Conservation (phyloP, 73 alveolate species). For the Paramecium sonneborni region DNA sequence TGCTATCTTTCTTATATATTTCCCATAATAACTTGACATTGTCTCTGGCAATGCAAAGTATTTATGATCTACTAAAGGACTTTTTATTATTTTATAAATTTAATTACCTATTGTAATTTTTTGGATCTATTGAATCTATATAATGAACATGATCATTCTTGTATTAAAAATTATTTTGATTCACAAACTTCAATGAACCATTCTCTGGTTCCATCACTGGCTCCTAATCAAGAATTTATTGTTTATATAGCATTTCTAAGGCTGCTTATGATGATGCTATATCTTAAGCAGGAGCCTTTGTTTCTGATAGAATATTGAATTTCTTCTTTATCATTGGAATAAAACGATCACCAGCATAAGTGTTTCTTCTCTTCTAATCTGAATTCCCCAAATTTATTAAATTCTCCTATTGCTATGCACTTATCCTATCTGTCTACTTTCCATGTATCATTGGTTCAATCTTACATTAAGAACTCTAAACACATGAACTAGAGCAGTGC, state of each 20-base stretch:
- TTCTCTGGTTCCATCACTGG: background rate
- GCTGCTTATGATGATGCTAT: slow-evolving; percentile 52
- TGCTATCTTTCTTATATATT: slow-evolving; percentile 86
- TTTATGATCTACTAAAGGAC: slow-evolving; percentile 49
- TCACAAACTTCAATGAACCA: slow-evolving; percentile 38
- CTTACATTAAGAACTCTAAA: background rate
- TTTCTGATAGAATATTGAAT: background rate
- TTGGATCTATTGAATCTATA: slow-evolving; percentile 50
- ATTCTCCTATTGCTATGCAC: slow-evolving; percentile 20
- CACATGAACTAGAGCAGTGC: background rate
- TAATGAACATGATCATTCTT: slow-evolving; percentile 11
- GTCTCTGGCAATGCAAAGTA: slow-evolving; percentile 49
- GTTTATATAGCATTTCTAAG: slow-evolving; percentile 28
- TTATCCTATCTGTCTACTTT: background rate
- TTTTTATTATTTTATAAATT: background rate
- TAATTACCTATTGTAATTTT: slow-evolving; percentile 42
- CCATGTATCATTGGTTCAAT: background rate
- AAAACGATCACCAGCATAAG: slow-evolving; percentile 25
- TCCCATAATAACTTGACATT: slow-evolving; percentile 29
- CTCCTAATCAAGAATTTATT: slow-evolving; percentile 36
- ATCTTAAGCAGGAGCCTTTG: slow-evolving; percentile 25
- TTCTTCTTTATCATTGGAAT: slow-evolving; percentile 28
- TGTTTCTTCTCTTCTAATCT: background rate
- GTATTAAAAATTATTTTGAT: slow-evolving; percentile 6
- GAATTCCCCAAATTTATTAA: background rate